Conservation (phyloP, 2,329 filamentous ascomycete genomes). For the Sclerotinia spermophila region DNA sequence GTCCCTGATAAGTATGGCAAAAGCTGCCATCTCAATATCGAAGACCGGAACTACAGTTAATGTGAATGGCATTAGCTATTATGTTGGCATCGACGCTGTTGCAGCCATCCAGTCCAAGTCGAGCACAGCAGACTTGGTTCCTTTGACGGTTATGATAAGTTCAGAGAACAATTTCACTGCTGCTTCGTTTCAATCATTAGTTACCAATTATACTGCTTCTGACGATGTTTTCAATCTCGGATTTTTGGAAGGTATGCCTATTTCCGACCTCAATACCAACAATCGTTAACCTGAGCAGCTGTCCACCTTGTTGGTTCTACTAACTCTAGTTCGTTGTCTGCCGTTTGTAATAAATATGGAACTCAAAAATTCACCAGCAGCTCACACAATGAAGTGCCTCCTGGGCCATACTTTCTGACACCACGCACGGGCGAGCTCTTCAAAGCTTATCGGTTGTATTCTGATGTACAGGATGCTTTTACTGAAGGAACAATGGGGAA, state of each 20-base stretch:
- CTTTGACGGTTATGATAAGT: slow-evolving; percentile 31
- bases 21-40: slow-evolving; percentile 16
- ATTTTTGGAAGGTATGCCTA: slow-evolving; percentile 30
- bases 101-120: slow-evolving; percentile 26
- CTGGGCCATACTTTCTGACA: slow-evolving; percentile 50
- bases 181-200: slow-evolving; percentile 23
- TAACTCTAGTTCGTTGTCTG: slow-evolving; percentile 19
- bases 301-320: slow-evolving; percentile 13
- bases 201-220: slow-evolving; percentile 26
- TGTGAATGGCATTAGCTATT: slow-evolving; percentile 38
- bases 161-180: slow-evolving; percentile 24
- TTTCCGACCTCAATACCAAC: not conserved
- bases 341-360: slow-evolving; percentile 25
- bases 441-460: slow-evolving; percentile 48
- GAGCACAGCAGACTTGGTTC: slow-evolving; percentile 28
- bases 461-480: slow-evolving; percentile 48
- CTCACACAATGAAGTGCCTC: slow-evolving; percentile 35
- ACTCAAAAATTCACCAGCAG: slow-evolving; percentile 26
- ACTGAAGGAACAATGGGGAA: slow-evolving; percentile 44
- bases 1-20: slow-evolving; percentile 10
- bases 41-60: slow-evolving; percentile 14
- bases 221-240: slow-evolving; percentile 34
- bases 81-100: slow-evolving; percentile 30
- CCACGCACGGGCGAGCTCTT: slow-evolving; percentile 43
- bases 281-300: slow-evolving; percentile 7